These are phyloP conservation scores for Plenodomus tracheiphilus DNA, from an alignment of 2,329 filamentous ascomycete species.

Conservation along the genomic window DNA sequence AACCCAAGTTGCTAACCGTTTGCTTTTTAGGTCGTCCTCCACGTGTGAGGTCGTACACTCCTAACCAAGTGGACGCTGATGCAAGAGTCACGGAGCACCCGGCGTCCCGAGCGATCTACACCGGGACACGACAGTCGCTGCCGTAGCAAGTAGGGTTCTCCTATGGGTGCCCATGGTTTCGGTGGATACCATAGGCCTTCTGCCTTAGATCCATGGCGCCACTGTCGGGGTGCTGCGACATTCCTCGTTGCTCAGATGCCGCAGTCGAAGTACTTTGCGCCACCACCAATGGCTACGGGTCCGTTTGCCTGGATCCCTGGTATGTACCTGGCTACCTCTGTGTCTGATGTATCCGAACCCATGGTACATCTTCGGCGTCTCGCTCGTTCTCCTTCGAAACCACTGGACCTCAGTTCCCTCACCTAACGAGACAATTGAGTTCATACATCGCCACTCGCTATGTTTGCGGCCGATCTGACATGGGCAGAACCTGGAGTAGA, in stretches of 20 bases:
- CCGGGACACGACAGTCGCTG: constrained; percentile 11
- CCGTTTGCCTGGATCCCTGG: constrained; percentile 25
- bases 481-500: constrained; percentile 41
- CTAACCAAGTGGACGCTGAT: constrained; percentile 6
- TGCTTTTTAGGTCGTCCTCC: constrained; percentile 22
- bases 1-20: constrained; percentile 8
- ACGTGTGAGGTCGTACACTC: constrained; percentile 31
- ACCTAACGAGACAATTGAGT: background rate
- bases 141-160: background rate
- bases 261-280: constrained; percentile 29
- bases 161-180: background rate
- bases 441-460: constrained; percentile 8
- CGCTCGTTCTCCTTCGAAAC: constrained; percentile 1
- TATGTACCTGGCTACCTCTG: constrained; percentile 18
- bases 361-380: background rate
- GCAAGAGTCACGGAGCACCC: constrained; percentile 9
- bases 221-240: constrained; percentile 30
- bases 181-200: constrained; percentile 5
- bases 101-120: constrained; percentile 12
- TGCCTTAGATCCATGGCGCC: constrained; percentile 34
- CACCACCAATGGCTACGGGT: constrained; percentile 24
- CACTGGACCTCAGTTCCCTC: constrained; percentile 3
- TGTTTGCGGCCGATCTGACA: constrained; percentile 47
- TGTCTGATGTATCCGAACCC: background rate
- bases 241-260: constrained; percentile 16